phyloP scores from a whole-genome alignment of 2,329 filamentous ascomycete genomes.

The Penicillium thymicola region DNA sequence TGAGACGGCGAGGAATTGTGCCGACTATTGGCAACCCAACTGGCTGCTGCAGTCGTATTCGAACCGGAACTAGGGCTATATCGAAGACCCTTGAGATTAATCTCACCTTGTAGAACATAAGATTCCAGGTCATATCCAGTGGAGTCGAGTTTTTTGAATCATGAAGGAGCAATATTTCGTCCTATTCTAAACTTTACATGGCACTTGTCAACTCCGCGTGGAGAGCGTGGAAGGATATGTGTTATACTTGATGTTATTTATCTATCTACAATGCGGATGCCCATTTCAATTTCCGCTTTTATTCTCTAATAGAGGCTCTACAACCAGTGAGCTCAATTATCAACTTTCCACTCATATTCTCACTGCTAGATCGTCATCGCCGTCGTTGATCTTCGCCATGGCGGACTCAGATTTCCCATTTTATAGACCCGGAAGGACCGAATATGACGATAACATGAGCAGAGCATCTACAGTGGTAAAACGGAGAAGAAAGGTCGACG shows the following conservation, averaged over 20 bases:
- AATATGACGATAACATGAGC: slow-evolving; percentile 6
- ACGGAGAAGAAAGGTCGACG: not conserved
- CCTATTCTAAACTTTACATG: slow-evolving; percentile 4
- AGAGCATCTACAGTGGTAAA: slow-evolving; percentile 7
- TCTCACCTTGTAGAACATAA: not conserved
- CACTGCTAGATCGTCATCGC: not conserved
- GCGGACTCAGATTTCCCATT: slow-evolving; percentile 8
- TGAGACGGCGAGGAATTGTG: slow-evolving; percentile 12
- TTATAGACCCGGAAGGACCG: slow-evolving; percentile 8
- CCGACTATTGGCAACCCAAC: slow-evolving; percentile 17
- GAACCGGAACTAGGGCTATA: not conserved
- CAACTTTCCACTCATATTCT: not conserved
- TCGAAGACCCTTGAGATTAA: not conserved
- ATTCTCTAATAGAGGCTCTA: not conserved
- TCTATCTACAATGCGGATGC: not conserved
- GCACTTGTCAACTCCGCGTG: not conserved
- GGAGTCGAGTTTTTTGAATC: not conserved
- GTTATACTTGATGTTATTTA: not conserved
- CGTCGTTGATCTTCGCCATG: not conserved
- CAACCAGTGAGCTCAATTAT: not conserved
- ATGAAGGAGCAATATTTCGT: slow-evolving; percentile 5
- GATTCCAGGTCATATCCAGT: not conserved
- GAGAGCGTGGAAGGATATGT: not conserved
- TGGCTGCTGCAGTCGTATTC: not conserved
- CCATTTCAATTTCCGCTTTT: not conserved